Percentiles rank a stretch among this genome's conserved stretches.
These are phyloP conservation scores for Lasiosphaeria ovina DNA, from an alignment of 495 filamentous ascomycete genomes.

Conservation along the genomic window DNA sequence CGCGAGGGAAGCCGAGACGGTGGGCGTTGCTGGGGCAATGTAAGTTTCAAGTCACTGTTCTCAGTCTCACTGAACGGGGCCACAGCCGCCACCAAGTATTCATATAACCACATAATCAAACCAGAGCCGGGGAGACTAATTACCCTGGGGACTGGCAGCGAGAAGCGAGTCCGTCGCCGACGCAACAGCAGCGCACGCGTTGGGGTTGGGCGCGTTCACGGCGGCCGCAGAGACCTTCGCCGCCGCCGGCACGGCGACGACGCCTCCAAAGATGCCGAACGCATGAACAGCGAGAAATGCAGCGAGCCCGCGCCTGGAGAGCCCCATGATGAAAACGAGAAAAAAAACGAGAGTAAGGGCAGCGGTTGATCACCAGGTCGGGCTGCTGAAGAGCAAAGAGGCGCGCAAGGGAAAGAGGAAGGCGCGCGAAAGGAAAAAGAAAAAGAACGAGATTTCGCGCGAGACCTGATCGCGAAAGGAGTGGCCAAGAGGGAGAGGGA, in stretches of 20 bases:
- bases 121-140: no score
- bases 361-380: slow-evolving; percentile 23
- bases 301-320: slow-evolving; percentile 12
- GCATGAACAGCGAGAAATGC: slow-evolving; percentile 7
- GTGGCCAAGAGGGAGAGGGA: background rate
- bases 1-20: slow-evolving; percentile 29
- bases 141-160: slow-evolving; percentile 22
- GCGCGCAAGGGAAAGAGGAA: slow-evolving; percentile 3
- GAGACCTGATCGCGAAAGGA: background rate
- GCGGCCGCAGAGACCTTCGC: slow-evolving; percentile 18
- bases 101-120: no score
- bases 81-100: no score
- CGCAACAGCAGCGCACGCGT: slow-evolving; percentile 28
- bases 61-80: no score
- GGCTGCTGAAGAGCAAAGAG: slow-evolving; percentile 12
- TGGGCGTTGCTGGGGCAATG: slow-evolving; percentile 17
- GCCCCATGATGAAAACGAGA: slow-evolving; percentile 17
- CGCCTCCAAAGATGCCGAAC: slow-evolving; percentile 15
- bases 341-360: slow-evolving; percentile 11
- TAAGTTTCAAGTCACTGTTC: no score
- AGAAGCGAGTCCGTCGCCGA: slow-evolving; percentile 20
- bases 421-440: background rate
- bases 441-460: background rate
- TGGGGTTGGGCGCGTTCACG: slow-evolving; percentile 13
- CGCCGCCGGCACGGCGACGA: slow-evolving; percentile 25